A percentile compares a stretch with the other conserved stretches of the same genome.
Conservation (phyloP, 2,329 filamentous ascomycete species). For the Immersiporthe knoxdaviesiana region DNA sequence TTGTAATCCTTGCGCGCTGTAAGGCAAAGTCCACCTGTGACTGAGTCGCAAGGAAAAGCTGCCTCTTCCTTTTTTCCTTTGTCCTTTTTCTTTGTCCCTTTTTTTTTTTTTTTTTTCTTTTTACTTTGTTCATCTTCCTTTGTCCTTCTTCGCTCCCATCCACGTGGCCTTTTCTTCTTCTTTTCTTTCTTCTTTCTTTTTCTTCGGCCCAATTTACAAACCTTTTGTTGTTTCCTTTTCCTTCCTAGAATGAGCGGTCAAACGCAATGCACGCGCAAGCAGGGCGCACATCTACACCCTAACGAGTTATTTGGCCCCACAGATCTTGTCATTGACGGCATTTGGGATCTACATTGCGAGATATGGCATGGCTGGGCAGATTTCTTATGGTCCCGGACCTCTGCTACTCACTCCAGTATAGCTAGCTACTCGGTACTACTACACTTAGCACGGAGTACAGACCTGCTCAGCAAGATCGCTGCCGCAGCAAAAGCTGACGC, state of each 20-base stretch:
- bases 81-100: not conserved
- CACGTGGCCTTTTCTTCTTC: not conserved
- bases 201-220: not conserved
- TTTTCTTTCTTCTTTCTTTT: not conserved
- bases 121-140: not conserved
- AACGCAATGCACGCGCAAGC: not conserved
- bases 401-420: not conserved
- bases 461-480: not conserved
- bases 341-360: constrained; percentile 4
- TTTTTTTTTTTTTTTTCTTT: not conserved
- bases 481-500: not conserved
- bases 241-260: not conserved
- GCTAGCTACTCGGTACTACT: too few relatives aligned
- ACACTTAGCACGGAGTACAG: too few relatives aligned
- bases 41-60: not conserved
- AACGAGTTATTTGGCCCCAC: not conserved
- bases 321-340: constrained; percentile 1
- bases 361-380: not conserved
- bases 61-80: not conserved
- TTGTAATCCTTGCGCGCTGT: not conserved
- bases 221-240: too few relatives aligned
- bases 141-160: not conserved
- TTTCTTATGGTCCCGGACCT: not conserved
- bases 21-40: not conserved
- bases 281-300: not conserved